Conservation (phyloP, 176 grass and related monocot species). For the Puccinellia tenuiflora region DNA sequence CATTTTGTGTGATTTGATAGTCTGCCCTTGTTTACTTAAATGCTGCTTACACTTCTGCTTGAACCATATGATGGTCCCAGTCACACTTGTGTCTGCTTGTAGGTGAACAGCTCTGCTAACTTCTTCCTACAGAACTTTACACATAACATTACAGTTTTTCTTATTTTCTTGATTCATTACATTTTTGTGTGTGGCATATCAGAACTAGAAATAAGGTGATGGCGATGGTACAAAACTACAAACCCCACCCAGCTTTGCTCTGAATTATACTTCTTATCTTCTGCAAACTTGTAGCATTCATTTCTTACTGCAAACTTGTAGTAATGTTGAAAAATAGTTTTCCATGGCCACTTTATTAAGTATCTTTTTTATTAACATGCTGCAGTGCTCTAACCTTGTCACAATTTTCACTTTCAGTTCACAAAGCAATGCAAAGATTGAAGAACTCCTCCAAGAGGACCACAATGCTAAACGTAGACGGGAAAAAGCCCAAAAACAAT, state of each 20-base stretch:
- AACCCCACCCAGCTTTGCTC: constrained; percentile 14
- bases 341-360: not conserved
- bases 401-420: constrained; percentile 32
- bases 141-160: not conserved
- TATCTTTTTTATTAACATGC: not conserved
- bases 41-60: not conserved
- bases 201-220: not conserved
- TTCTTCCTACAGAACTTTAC: not conserved
- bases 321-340: not conserved
- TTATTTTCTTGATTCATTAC: not conserved
- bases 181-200: not conserved
- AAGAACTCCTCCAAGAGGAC: constrained; percentile 92
- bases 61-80: not conserved
- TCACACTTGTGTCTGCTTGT: not conserved
- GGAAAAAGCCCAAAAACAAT: constrained; percentile 82
- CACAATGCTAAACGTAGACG: constrained; percentile 78
- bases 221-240: constrained; percentile 40
- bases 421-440: constrained; percentile 77
- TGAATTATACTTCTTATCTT: too few relatives aligned
- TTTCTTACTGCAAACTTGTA: not conserved
- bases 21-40: constrained; percentile 4
- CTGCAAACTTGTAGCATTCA: not conserved
- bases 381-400: constrained; percentile 22
- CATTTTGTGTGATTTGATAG: not conserved
- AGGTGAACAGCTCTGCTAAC: not conserved